A percentile compares a stretch with the other conserved stretches of the same genome.
These are phyloP conservation scores for Leucoagaricus sp. DNA, from an alignment of 1,284 basidiomycete genomes.

Conservation along the genomic window DNA sequence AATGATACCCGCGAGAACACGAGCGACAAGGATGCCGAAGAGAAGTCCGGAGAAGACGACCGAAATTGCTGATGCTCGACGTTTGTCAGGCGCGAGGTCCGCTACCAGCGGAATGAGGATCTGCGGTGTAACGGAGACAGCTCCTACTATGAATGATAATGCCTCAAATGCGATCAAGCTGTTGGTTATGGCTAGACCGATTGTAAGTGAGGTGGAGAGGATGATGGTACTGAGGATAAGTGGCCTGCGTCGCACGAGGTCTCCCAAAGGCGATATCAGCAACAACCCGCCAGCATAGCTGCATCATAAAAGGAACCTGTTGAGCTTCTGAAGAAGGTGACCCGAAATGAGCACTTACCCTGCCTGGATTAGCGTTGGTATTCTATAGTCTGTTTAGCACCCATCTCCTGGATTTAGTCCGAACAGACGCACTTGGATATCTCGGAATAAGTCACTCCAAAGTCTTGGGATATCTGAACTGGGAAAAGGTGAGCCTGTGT, in stretches of 20 bases:
- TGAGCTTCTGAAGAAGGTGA: neutral
- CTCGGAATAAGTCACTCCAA: constrained; percentile 55
- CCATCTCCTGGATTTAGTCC: neutral
- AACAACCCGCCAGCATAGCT: constrained; percentile 63
- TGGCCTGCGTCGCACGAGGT: constrained; percentile 62
- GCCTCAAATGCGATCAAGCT: constrained; percentile 53
- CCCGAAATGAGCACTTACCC: constrained; percentile 34
- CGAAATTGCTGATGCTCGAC: constrained; percentile 63
- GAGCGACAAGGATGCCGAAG: constrained; percentile 69
- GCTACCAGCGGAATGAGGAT: constrained; percentile 66
- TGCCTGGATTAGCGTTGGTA: constrained; percentile 51
- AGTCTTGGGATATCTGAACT: constrained; percentile 58
- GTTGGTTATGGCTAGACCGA: constrained; percentile 56
- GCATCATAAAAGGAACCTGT: neutral
- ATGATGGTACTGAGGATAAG: constrained; percentile 51
- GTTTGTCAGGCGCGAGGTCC: constrained; percentile 65
- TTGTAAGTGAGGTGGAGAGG: constrained; percentile 48
- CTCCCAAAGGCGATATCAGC: constrained; percentile 65
- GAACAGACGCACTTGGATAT: constrained; percentile 52
- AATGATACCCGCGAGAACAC: constrained; percentile 69
- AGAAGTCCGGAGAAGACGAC: constrained; percentile 70
- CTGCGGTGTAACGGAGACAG: constrained; percentile 56
- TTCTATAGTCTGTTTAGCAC: constrained; percentile 27
- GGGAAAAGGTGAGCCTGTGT: neutral
- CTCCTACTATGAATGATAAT: constrained; percentile 58